Percentiles rank a stretch among this genome's conserved stretches.
Conservation (phyloP, 225 moss, liverwort and hornwort genomes). For the Antitrichia curtipendula region DNA sequence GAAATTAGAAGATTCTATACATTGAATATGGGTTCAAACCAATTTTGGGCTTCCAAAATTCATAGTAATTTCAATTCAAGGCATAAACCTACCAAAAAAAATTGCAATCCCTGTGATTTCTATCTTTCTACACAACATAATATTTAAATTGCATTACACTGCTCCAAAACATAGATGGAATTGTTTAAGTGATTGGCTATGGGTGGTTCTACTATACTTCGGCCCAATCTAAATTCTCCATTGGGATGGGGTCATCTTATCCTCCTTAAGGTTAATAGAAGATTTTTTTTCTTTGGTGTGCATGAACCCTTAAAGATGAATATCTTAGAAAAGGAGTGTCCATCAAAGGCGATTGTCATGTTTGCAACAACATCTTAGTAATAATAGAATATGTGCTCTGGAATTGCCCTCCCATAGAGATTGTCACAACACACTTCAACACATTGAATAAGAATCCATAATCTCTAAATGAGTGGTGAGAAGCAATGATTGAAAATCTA, state of each 20-base stretch:
- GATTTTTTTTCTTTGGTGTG: neutral
- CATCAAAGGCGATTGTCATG: neutral
- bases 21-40: too few species aligned
- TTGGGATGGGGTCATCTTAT: fast-evolving
- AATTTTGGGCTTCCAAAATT: too few species aligned
- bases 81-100: too few species aligned
- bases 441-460: neutral
- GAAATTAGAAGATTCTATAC: too few species aligned
- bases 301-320: neutral
- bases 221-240: neutral
- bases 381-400: neutral
- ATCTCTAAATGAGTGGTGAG: neutral
- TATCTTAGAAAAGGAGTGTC: neutral
- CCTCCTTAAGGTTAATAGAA: neutral
- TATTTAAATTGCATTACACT: too few species aligned
- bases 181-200: too few species aligned
- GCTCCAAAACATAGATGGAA: too few species aligned
- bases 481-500: neutral
- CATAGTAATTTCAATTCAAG: too few species aligned
- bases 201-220: neutral
- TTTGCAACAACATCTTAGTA: neutral
- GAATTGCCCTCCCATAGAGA: neutral
- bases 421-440: fast-evolving
- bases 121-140: too few species aligned
- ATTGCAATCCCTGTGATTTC: too few species aligned